phyloP scores from a whole-genome alignment of 352 stramenopile species.

The Phytophthora ohioensis region DNA sequence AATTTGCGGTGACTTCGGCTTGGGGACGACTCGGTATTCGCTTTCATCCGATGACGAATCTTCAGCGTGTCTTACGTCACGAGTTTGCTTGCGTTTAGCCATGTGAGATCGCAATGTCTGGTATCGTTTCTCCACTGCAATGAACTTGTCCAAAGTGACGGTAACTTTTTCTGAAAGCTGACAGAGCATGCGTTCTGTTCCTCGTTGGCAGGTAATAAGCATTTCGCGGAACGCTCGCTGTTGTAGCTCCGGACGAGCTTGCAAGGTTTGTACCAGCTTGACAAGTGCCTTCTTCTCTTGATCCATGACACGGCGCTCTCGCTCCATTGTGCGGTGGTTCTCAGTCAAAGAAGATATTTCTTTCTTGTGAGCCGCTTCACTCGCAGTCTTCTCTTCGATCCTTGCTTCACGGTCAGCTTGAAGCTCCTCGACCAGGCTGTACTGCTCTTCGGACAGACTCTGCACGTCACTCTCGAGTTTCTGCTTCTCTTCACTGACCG shows the following conservation, averaged over 20 bases:
- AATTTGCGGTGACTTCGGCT: slow-evolving; percentile 24
- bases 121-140: slow-evolving; percentile 21
- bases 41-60: slow-evolving; percentile 6
- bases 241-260: slow-evolving; percentile 52
- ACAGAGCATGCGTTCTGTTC: slow-evolving; percentile 39
- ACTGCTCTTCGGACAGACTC: slow-evolving; percentile 44
- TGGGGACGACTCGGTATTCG: slow-evolving; percentile 13
- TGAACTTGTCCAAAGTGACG: slow-evolving; percentile 28
- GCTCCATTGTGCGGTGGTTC: slow-evolving; percentile 31
- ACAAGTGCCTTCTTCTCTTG: slow-evolving; percentile 37
- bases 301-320: slow-evolving; percentile 23
- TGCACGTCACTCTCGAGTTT: slow-evolving; percentile 43
- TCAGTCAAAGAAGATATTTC: slow-evolving; percentile 32
- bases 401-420: slow-evolving; percentile 21
- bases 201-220: slow-evolving; percentile 42
- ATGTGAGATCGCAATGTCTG: slow-evolving; percentile 26
- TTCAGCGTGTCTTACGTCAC: background rate
- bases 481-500: slow-evolving; percentile 40
- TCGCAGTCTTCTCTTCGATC: slow-evolving; percentile 9
- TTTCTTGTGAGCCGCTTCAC: slow-evolving; percentile 17
- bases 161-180: slow-evolving; percentile 37
- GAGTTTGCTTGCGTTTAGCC: slow-evolving; percentile 3
- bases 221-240: slow-evolving; percentile 53
- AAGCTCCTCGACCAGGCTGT: slow-evolving; percentile 38
- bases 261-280: slow-evolving; percentile 53